Percentiles rank a stretch among this genome's conserved stretches.
Evolutionary conservation across 148 eudicot species (phyloP).

Genomic region (Rhododendron williamsianum): DNA sequence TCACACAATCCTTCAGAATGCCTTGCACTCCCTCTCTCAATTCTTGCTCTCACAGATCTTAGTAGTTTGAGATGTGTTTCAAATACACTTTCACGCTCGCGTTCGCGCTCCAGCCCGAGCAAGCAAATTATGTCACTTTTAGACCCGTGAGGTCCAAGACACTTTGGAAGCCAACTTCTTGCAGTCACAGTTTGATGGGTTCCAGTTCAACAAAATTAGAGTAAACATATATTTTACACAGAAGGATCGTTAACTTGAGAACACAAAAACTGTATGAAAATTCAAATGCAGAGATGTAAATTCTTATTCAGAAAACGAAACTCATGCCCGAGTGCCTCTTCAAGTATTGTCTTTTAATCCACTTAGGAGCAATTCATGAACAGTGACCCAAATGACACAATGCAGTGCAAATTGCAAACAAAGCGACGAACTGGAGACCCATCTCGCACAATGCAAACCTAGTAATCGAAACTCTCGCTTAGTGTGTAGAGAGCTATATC

Average conservation of each 20-base stretch:
- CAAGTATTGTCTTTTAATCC: not conserved
- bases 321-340: not conserved
- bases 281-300: not conserved
- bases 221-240: too few species aligned
- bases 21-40: not conserved
- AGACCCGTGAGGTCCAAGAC: not conserved
- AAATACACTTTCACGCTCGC: not conserved
- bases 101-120: too few species aligned
- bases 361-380: not conserved
- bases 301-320: not conserved
- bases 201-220: not conserved
- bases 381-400: not conserved
- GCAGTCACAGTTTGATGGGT: not conserved
- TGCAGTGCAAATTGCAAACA: not conserved
- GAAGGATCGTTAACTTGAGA: not conserved
- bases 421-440: not conserved
- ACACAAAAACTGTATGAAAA: too few species aligned
- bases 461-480: not conserved
- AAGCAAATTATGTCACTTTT: not conserved
- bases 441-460: not conserved
- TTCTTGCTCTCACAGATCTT: not conserved
- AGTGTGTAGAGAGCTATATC: not conserved
- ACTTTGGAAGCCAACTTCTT: not conserved
- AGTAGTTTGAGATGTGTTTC: not conserved
- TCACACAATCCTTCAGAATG: not conserved